Evolutionary conservation across 495 filamentous ascomycete species (phyloP), one percentile per base, ranked within the genome.

Genomic region (Daldinia grandis): DNA sequence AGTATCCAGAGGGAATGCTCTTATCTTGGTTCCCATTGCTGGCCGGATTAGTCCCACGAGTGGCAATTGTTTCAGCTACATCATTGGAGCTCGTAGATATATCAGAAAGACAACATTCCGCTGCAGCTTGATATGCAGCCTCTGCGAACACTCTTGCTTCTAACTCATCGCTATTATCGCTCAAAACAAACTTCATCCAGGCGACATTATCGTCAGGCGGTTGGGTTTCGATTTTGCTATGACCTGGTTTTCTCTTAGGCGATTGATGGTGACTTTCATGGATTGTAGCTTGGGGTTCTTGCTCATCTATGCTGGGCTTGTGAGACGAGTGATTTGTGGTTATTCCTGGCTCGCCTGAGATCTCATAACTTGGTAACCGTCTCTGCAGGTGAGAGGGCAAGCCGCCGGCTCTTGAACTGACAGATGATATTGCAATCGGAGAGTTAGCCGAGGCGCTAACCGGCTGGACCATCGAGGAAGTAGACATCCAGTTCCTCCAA

Each of bases 141-240:
- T 83, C 76, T 19, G 64, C 56, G 17, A 82, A 78, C 10, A 71
- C 78, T 25, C 68, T 58, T 17, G 59, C 68, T 44, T 76, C 66
- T 54, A 81, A 4, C 19, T 81, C 78, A 30, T 81, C 78, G 47
- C 72, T 81, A 17, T 78, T 75, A 3, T 72, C 72, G 5, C 77
- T 77, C 30, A 79, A 78, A 3, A 76, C 77, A 42, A 84, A 82
- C 42, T 73, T 73, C 66, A 76, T 81, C 82, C 82, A 84, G 40
- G 66, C 71, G 17, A 71, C 58, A 31, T 79, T 74, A 56, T 78
- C 74, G n/a, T 75, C 57, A 38, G 8, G 9, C 4, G 47, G 31
- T 12, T 55, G 58, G 17, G 53, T 35, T 37, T 60, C 19, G 7
- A 21, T 49, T 15, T 51, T 44, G 12, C 14, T 9, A 31, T 62